Percentiles rank a stretch among this genome's conserved stretches.
These are phyloP conservation scores for Metschnikowia koreensis DNA, from an alignment of 805 yeast genomes.

Conservation along the genomic window DNA sequence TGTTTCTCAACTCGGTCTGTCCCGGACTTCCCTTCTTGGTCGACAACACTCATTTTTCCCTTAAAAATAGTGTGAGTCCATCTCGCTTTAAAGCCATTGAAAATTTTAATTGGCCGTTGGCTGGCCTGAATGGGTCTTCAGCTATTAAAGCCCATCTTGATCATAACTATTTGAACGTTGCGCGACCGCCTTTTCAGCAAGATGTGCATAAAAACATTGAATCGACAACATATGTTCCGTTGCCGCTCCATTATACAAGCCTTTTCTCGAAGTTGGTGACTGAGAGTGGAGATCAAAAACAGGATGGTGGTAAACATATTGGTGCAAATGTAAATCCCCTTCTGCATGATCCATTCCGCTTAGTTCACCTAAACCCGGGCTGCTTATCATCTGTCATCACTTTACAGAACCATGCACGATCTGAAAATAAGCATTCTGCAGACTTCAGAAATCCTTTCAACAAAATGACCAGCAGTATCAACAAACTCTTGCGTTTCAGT, in stretches of 20 bases:
- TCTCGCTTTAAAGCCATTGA: slow-evolving; percentile 10
- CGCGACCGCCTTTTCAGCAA: slow-evolving; percentile 33
- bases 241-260: slow-evolving; percentile 49
- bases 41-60: slow-evolving; percentile 32
- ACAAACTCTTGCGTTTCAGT: slow-evolving; percentile 24
- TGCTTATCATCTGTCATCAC: slow-evolving; percentile 32
- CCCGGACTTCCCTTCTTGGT: slow-evolving; percentile 36
- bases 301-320: slow-evolving; percentile 42
- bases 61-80: slow-evolving; percentile 17
- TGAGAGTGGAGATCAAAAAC: slow-evolving; percentile 34
- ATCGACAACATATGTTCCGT: slow-evolving; percentile 52
- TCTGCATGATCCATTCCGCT: slow-evolving; percentile 49
- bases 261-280: slow-evolving; percentile 37
- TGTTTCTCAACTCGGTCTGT: slow-evolving; percentile 35
- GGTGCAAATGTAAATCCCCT: slow-evolving; percentile 57
- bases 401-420: slow-evolving; percentile 4
- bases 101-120: slow-evolving; percentile 28
- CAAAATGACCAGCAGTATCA: slow-evolving; percentile 34
- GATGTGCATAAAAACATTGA: slow-evolving; percentile 30
- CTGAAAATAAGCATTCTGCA: slow-evolving; percentile 7
- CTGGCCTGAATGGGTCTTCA: slow-evolving; percentile 14
- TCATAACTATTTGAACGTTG: slow-evolving; percentile 32
- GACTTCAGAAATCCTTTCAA: slow-evolving; percentile 28
- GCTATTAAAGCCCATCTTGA: slow-evolving; percentile 22
- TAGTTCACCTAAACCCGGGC: slow-evolving; percentile 56